These are phyloP conservation scores for Thuja plicata DNA, from an alignment of 83 land plant genomes.

Conservation along the genomic window DNA sequence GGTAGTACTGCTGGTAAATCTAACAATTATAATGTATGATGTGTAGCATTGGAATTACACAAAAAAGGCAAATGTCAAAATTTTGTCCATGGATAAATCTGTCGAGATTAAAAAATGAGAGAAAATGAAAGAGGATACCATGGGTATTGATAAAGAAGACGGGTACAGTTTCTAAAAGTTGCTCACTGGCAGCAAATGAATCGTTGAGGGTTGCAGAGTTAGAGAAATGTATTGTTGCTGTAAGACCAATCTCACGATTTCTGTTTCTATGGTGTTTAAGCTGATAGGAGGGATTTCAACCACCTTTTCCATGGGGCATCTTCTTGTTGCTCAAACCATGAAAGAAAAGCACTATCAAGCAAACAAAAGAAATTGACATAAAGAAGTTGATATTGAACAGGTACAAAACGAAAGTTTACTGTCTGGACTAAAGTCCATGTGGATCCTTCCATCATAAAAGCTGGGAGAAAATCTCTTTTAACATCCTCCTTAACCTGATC, in stretches of 20 bases:
- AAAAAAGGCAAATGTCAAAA: background rate
- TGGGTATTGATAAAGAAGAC: background rate
- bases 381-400: slow-evolving; percentile 91
- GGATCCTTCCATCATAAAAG: slow-evolving; percentile 76
- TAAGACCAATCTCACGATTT: background rate
- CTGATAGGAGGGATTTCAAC: slow-evolving; percentile 39
- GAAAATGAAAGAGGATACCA: background rate
- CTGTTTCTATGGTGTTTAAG: slow-evolving; percentile 23
- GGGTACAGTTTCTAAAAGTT: background rate
- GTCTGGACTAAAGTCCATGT: slow-evolving; percentile 81
- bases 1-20: background rate
- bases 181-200: background rate
- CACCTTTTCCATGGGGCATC: slow-evolving; percentile 94
- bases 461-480: slow-evolving; percentile 92
- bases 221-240: background rate
- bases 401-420: slow-evolving; percentile 84
- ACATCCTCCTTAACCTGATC: slow-evolving; percentile 72
- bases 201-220: background rate
- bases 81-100: background rate
- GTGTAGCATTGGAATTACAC: background rate
- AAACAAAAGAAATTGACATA: slow-evolving; percentile 90
- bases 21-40: background rate
- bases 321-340: slow-evolving; percentile 93
- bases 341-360: slow-evolving; percentile 90
- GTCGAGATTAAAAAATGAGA: background rate